These are phyloP conservation scores for Rasamsonia emersonii DNA, from an alignment of 2,329 filamentous ascomycete species.

Conservation along the genomic window DNA sequence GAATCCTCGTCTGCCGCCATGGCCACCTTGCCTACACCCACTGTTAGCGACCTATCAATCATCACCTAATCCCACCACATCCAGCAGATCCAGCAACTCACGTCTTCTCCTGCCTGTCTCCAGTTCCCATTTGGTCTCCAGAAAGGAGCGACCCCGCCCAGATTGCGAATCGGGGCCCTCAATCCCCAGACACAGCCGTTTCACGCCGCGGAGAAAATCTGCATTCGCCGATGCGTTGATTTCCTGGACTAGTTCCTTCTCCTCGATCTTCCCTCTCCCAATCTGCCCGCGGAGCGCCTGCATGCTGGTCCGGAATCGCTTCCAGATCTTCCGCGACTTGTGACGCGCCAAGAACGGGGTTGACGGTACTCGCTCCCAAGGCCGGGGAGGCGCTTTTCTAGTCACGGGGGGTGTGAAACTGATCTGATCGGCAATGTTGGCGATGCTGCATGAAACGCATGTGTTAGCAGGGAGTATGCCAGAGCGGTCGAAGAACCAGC, in stretches of 20 bases:
- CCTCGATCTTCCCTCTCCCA: conserved; percentile 10
- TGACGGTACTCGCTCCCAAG: conserved; percentile 39
- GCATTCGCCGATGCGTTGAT: conserved; percentile 24
- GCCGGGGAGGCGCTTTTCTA: conserved; percentile 24
- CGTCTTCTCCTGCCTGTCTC: conserved; percentile 15
- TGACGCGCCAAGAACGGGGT: conserved; percentile 31
- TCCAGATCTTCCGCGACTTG: conserved; percentile 39
- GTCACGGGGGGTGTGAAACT: conserved; percentile 34
- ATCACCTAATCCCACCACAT: too few species aligned
- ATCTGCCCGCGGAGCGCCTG: conserved; percentile 18
- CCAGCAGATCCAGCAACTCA: conserved; percentile 9
- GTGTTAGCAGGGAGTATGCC: too few species aligned
- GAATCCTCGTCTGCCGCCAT: too few species aligned
- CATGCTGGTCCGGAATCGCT: conserved; percentile 32
- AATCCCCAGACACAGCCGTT: conserved; percentile 23
- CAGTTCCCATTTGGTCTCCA: conserved; percentile 35
- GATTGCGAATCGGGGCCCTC: conserved; percentile 7
- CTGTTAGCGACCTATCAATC: too few species aligned
- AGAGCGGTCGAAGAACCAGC: too few species aligned
- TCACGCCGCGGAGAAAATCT: conserved; percentile 25
- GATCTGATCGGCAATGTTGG: conserved; percentile 21
- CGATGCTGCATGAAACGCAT: too few species aligned
- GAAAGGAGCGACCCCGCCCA: conserved; percentile 25
- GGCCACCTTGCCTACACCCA: too few species aligned
- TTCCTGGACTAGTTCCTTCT: conserved; percentile 20